phyloP scores from a whole-genome alignment of 495 filamentous ascomycete genomes.

The Usnea hakonensis region DNA sequence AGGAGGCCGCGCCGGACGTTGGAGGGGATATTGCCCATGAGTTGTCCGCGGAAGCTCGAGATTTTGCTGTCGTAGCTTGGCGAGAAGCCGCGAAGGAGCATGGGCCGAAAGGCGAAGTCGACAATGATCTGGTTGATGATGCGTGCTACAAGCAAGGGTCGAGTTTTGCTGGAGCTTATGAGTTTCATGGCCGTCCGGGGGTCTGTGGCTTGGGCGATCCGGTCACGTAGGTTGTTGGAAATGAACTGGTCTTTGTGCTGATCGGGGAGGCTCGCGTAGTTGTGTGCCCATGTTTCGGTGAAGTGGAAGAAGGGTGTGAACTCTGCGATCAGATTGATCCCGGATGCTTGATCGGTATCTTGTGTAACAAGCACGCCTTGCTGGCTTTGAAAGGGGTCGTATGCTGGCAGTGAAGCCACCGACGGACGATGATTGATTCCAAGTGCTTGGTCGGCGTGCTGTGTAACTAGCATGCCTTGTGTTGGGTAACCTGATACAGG shows the following conservation, averaged over 20 bases:
- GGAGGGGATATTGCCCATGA: constrained; percentile 16
- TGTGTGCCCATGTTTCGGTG: constrained; percentile 6
- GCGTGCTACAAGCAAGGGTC: constrained; percentile 24
- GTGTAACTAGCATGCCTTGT: background rate
- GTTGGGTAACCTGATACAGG: background rate
- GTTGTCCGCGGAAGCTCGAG: constrained; percentile 14
- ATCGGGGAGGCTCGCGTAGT: constrained; percentile 18
- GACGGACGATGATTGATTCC: too few relatives aligned
- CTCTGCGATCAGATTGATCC: background rate
- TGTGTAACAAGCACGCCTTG: background rate
- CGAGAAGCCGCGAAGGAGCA: constrained; percentile 5
- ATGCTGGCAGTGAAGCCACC: too few relatives aligned
- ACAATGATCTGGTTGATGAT: constrained; percentile 26
- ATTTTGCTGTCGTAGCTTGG: constrained; percentile 18
- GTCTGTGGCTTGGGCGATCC: constrained; percentile 22
- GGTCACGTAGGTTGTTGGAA: constrained; percentile 2
- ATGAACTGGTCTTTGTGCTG: constrained; percentile 5
- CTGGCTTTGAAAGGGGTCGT: background rate
- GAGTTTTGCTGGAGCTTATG: constrained; percentile 19
- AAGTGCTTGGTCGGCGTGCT: background rate
- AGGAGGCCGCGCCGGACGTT: constrained; percentile 19
- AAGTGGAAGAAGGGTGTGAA: constrained; percentile 11
- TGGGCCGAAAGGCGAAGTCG: constrained; percentile 17
- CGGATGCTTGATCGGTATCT: background rate
- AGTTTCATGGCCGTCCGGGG: constrained; percentile 16